These are phyloP conservation scores for Starmera quercuum DNA, from an alignment of 805 yeast species.

Conservation along the genomic window DNA sequence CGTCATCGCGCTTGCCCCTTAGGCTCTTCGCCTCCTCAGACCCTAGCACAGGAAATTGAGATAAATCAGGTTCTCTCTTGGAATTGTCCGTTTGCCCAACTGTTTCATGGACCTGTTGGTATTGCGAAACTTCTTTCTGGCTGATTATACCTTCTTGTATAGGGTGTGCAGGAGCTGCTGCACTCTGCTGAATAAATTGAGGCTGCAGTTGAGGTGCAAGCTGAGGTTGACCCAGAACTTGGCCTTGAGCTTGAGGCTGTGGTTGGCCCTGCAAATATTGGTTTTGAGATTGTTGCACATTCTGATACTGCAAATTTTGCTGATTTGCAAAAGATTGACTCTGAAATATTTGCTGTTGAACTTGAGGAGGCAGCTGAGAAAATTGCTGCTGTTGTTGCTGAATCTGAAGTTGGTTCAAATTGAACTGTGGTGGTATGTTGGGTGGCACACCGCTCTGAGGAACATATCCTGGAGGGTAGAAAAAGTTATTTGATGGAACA, in stretches of 20 bases:
- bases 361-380: constrained; percentile 20
- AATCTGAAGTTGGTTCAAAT: constrained; percentile 14
- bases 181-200: constrained; percentile 1
- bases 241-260: constrained; percentile 21
- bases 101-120: no score
- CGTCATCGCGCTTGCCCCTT: constrained; percentile 11
- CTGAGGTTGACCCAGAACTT: constrained; percentile 7
- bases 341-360: constrained; percentile 21
- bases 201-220: constrained; percentile 6
- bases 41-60: constrained; percentile 52
- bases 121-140: no score
- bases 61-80: constrained; percentile 20
- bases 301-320: constrained; percentile 11
- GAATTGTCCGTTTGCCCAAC: background rate
- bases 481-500: constrained; percentile 14
- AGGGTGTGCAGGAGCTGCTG: constrained; percentile 1
- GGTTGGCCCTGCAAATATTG: constrained; percentile 7
- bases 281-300: constrained; percentile 15
- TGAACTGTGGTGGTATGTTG: constrained; percentile 15
- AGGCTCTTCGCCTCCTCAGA: constrained; percentile 26
- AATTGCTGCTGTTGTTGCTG: constrained; percentile 13
- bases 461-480: constrained; percentile 21
- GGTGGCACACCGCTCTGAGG: constrained; percentile 11
- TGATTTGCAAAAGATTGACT: constrained; percentile 18
- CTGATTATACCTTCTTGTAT: background rate